These are phyloP conservation scores for Lasiodiplodia gonubiensis DNA, from an alignment of 2,329 filamentous ascomycete genomes.

Conservation along the genomic window DNA sequence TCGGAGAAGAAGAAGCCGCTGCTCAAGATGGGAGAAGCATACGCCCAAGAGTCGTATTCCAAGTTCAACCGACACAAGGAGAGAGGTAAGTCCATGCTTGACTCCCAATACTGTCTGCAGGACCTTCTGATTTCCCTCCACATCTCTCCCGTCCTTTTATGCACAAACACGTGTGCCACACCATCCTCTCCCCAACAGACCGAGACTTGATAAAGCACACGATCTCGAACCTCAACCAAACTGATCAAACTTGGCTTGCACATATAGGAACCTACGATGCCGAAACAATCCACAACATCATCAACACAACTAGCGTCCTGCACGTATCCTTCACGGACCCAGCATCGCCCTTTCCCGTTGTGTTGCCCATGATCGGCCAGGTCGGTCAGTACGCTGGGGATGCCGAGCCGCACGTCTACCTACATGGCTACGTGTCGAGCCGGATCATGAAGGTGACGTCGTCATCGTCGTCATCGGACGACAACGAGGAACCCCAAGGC, in stretches of 20 bases:
- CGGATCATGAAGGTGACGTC: slow-evolving; percentile 68
- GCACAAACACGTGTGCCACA: too few relatives aligned
- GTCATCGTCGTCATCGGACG: not conserved
- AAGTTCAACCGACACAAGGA: slow-evolving; percentile 71
- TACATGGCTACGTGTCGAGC: slow-evolving; percentile 83
- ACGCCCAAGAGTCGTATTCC: slow-evolving; percentile 62
- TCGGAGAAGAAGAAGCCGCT: not conserved
- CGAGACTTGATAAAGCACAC: not conserved
- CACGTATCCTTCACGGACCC: slow-evolving; percentile 76
- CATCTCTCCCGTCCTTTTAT: not conserved
- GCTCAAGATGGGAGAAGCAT: slow-evolving; percentile 48
- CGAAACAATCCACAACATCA: slow-evolving; percentile 73
- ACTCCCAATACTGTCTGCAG: not conserved
- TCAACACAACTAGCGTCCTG: slow-evolving; percentile 75
- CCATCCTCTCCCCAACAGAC: too few relatives aligned
- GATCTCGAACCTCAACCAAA: not conserved
- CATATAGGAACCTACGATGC: slow-evolving; percentile 71
- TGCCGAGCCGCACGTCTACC: slow-evolving; percentile 66
- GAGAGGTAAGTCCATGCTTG: slow-evolving; percentile 56
- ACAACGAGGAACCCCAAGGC: slow-evolving; percentile 48
- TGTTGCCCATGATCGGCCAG: slow-evolving; percentile 84
- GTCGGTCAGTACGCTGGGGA: slow-evolving; percentile 74
- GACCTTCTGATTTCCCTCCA: not conserved
- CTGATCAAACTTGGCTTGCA: not conserved
- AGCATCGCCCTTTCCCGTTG: slow-evolving; percentile 72